These are phyloP conservation scores for Xylariaceae sp. DNA, from an alignment of 2,329 filamentous ascomycete species.

Conservation along the genomic window DNA sequence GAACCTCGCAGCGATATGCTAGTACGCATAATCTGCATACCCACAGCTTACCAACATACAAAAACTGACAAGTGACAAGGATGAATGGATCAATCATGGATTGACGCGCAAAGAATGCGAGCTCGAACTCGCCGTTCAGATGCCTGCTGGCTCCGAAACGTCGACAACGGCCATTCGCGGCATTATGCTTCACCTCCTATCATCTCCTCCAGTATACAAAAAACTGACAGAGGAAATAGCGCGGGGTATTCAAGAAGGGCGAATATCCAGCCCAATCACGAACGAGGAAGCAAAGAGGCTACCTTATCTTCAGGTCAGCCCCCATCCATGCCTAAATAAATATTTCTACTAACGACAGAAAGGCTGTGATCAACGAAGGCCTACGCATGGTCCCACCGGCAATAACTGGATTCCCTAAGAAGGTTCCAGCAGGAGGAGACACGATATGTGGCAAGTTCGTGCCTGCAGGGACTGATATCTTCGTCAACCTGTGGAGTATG, in stretches of 20 bases:
- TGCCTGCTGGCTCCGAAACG: slow-evolving; percentile 25
- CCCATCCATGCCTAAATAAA: background rate
- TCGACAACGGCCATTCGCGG: slow-evolving; percentile 22
- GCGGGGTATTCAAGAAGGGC: slow-evolving; percentile 12
- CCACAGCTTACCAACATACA: background rate
- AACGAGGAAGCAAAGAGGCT: slow-evolving; percentile 23
- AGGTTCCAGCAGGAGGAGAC: slow-evolving; percentile 24
- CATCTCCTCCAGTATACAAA: slow-evolving; percentile 17
- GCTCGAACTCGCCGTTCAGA: slow-evolving; percentile 24
- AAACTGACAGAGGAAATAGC: slow-evolving; percentile 22
- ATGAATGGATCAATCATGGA: slow-evolving; percentile 26
- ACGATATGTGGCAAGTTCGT: slow-evolving; percentile 22
- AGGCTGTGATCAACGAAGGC: slow-evolving; percentile 29
- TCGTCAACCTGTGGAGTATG: slow-evolving; percentile 21
- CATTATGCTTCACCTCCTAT: slow-evolving; percentile 21
- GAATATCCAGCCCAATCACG: slow-evolving; percentile 24
- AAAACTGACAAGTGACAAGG: slow-evolving; percentile 7
- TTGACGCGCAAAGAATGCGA: slow-evolving; percentile 25
- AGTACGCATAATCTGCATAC: slow-evolving; percentile 10
- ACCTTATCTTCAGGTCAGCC: slow-evolving; percentile 25
- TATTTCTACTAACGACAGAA: background rate
- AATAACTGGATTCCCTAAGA: slow-evolving; percentile 23
- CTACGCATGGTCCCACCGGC: slow-evolving; percentile 24
- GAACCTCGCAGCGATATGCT: slow-evolving; percentile 19
- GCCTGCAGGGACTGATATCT: slow-evolving; percentile 26